Evolutionary conservation across 148 eudicot species (phyloP), one percentile per base, ranked within the genome.

Genomic region (Rhododendron molle): DNA sequence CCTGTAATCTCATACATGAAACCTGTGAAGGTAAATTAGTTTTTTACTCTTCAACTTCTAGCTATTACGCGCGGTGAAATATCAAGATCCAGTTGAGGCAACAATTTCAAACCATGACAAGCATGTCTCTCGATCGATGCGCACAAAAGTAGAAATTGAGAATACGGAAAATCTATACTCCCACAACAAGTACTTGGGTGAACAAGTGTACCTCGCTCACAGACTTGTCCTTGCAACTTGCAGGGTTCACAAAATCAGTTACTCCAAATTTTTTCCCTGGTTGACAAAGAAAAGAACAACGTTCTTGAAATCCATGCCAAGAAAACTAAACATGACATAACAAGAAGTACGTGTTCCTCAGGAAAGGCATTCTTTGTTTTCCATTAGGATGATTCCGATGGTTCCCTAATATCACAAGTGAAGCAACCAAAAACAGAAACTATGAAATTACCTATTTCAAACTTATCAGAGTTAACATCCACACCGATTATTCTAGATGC

Each of bases 401-500:
- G 71, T 80, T 30, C 67, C 30, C 58, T 23, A 47, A 26, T 9
- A 34, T 84, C 21, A 20, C 52, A 67, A 62, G 26, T 49, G n/a
- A 36, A 54, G 16, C 20, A 69, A 86, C 34, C 20, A 83, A 60
- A 40, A 7, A 58, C 43, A 43, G 7, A 81, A 81, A 38, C n/a
- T 4, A 43, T 3, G 13, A 67, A 36, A 5, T 80, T 86, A 95
- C 98, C 95, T 58, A 80, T 87, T 86, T 92, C 95, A 76, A 88
- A 92, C 82, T 94, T 97, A 21, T 89, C 88, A 44, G 92, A 92
- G 89, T 97, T 97, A n/a, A 95, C 79, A 87, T 95, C 99, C 7
- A 97, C 93, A 12, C 99, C 99, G 43, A 97, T 95, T 85, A 97
- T 97, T 91, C 86, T 92, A 21, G 90, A 80, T 77, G 99, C 99